A percentile compares a stretch with the other conserved stretches of the same genome.
Evolutionary conservation across 2,329 filamentous ascomycete species (phyloP).

Genomic region (Proliferodiscus dingleyae): DNA sequence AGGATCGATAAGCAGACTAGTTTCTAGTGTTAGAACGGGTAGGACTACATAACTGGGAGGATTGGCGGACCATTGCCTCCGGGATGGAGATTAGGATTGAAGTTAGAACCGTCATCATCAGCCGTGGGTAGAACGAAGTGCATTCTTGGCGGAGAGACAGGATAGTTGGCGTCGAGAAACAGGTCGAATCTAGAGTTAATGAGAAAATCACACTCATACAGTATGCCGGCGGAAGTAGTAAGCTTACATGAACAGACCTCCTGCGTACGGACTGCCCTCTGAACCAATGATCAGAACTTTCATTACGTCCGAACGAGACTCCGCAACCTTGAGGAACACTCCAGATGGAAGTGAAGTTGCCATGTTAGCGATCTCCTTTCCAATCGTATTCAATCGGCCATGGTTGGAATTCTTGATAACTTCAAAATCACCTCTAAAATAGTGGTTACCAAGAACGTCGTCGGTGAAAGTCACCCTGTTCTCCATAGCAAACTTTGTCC

Average conservation of each 20-base stretch:
- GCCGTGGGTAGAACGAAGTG: constrained; percentile 18
- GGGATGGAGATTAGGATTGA: constrained; percentile 24
- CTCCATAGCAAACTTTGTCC: constrained; percentile 16
- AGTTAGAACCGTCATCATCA: constrained; percentile 15
- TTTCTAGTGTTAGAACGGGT: neutral
- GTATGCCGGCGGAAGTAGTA: neutral
- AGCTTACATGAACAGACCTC: constrained; percentile 21
- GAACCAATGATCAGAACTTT: constrained; percentile 22
- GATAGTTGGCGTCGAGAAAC: constrained; percentile 19
- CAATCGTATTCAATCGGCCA: constrained; percentile 18
- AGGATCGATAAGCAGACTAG: constrained; percentile 16
- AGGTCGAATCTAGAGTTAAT: constrained; percentile 18
- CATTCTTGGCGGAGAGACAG: constrained; percentile 18
- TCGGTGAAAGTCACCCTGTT: constrained; percentile 22
- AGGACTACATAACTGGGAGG: neutral
- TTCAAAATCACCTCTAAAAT: constrained; percentile 4
- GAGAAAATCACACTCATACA: neutral
- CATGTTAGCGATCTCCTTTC: constrained; percentile 23
- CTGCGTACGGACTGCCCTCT: constrained; percentile 22
- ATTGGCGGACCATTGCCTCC: constrained; percentile 7
- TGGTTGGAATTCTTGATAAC: constrained; percentile 8
- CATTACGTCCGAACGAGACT: constrained; percentile 12
- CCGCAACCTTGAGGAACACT: constrained; percentile 21
- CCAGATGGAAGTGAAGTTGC: constrained; percentile 20
- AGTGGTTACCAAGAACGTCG: constrained; percentile 16